phyloP scores from a whole-genome alignment of 768 basidiomycete genomes.

The Austroboletus festivus region DNA sequence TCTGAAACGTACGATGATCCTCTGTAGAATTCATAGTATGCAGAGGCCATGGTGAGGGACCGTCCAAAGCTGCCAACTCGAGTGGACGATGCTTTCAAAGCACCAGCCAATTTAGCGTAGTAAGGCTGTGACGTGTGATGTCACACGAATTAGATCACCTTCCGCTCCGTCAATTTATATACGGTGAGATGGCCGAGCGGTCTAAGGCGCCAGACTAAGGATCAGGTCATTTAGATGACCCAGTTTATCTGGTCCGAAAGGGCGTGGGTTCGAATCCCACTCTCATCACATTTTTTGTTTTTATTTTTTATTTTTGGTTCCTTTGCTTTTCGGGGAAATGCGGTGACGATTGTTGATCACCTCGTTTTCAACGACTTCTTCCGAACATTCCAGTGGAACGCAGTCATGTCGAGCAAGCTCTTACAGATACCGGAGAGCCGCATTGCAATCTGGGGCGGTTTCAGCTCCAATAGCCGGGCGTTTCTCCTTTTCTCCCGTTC shows the following conservation, averaged over 20 bases:
- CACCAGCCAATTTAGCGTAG: no score
- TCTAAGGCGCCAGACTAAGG: conserved; percentile 64
- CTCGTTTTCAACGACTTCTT: no score
- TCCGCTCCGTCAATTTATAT: background rate
- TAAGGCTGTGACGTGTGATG: conserved; percentile 22
- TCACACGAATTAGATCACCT: background rate
- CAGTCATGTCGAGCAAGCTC: no score
- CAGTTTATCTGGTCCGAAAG: conserved; percentile 36
- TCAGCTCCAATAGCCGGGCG: no score
- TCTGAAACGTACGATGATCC: conserved; percentile 73
- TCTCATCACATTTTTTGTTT: conserved; percentile 25
- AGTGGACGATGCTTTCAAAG: conserved; percentile 8
- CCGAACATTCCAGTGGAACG: no score
- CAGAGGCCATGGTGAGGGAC: conserved; percentile 59
- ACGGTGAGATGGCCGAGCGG: conserved; percentile 54
- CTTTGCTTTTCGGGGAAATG: no score
- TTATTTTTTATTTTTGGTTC: background rate
- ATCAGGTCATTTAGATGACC: conserved; percentile 32
- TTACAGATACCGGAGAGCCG: no score
- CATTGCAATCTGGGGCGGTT: no score
- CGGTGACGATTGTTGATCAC: no score
- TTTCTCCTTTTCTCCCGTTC: no score
- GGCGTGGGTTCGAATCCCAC: conserved; percentile 44
- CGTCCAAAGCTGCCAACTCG: conserved; percentile 5
- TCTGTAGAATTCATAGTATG: conserved; percentile 91